Percentiles rank a stretch among this genome's conserved stretches.
Conservation (phyloP, 1,139 yeast genomes). For the Spencermartinsiella ligniputridi region DNA sequence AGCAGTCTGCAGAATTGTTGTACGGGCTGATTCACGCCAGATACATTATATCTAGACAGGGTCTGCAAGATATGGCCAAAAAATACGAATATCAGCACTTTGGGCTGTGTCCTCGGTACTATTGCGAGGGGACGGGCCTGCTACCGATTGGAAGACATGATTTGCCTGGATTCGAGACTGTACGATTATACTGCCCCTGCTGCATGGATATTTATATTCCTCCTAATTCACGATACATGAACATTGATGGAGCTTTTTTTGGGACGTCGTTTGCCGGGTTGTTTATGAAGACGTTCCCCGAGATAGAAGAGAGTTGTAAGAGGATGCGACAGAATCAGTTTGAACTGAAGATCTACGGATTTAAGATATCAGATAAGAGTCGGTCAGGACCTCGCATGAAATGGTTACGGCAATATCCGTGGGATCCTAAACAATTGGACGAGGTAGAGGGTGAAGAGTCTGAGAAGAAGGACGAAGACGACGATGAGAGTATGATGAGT, state of each 20-base stretch:
- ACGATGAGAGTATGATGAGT: constrained; percentile 16
- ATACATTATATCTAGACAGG: constrained; percentile 82
- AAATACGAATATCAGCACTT: constrained; percentile 86
- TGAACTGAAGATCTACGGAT: constrained; percentile 82
- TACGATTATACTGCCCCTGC: constrained; percentile 87
- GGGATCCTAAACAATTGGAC: constrained; percentile 18
- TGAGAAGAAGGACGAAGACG: constrained; percentile 15
- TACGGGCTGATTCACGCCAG: constrained; percentile 95
- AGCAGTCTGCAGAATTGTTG: constrained; percentile 84
- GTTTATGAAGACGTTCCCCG: constrained; percentile 85
- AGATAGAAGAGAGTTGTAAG: constrained; percentile 48
- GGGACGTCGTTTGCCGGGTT: constrained; percentile 95
- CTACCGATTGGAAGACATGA: constrained; percentile 92
- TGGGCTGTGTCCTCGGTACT: constrained; percentile 87
- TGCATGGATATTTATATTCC: constrained; percentile 91
- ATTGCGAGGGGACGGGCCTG: constrained; percentile 87
- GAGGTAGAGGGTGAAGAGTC: constrained; percentile 14
- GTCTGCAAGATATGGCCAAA: constrained; percentile 92
- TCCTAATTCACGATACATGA: constrained; percentile 73
- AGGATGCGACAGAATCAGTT: constrained; percentile 34
- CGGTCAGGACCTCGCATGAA: constrained; percentile 88
- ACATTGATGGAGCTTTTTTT: constrained; percentile 93
- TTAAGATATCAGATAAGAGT: constrained; percentile 70
- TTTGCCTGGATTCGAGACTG: constrained; percentile 87
- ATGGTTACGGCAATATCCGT: constrained; percentile 83